Evolutionary conservation across 495 filamentous ascomycete genomes (phyloP).

Genomic region (Niebla homalea): DNA sequence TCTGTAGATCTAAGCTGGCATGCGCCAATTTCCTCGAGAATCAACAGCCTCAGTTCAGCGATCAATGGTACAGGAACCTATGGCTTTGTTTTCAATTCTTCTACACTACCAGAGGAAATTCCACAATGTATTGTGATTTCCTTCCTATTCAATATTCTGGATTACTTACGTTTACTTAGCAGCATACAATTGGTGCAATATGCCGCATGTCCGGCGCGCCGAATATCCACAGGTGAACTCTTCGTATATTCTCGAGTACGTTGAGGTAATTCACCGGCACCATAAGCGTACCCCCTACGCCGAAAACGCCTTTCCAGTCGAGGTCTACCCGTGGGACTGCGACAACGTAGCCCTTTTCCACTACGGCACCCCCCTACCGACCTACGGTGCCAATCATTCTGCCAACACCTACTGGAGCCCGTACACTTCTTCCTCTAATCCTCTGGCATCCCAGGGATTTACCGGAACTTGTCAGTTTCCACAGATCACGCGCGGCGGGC

Average conservation of each 20-base stretch:
- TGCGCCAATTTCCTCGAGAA: conserved; percentile 28
- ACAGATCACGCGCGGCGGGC: conserved; percentile 50
- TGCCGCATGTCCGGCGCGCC: conserved; percentile 51
- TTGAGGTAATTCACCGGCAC: conserved; percentile 58
- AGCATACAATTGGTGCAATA: conserved; percentile 60
- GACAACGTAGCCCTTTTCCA: conserved; percentile 46
- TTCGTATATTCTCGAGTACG: conserved; percentile 47
- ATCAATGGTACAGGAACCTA: conserved; percentile 40
- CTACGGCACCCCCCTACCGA: conserved; percentile 35
- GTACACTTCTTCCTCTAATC: conserved; percentile 41
- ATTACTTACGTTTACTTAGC: conserved; percentile 21
- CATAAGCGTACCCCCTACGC: conserved; percentile 63
- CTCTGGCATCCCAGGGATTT: conserved; percentile 43
- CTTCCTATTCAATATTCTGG: background rate
- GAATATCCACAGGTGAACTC: conserved; percentile 39
- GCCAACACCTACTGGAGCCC: conserved; percentile 43
- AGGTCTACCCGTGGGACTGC: conserved; percentile 53
- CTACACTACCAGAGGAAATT: conserved; percentile 9
- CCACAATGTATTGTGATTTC: too few relatives aligned
- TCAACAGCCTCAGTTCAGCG: conserved; percentile 42
- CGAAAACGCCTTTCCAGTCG: conserved; percentile 51
- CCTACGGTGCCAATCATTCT: conserved; percentile 24
- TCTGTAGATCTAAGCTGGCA: conserved; percentile 41
- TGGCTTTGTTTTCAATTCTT: conserved; percentile 52
- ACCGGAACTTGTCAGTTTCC: conserved; percentile 56